phyloP scores from a whole-genome alignment of 257 asterid species.

The Solanum clarkiae region DNA sequence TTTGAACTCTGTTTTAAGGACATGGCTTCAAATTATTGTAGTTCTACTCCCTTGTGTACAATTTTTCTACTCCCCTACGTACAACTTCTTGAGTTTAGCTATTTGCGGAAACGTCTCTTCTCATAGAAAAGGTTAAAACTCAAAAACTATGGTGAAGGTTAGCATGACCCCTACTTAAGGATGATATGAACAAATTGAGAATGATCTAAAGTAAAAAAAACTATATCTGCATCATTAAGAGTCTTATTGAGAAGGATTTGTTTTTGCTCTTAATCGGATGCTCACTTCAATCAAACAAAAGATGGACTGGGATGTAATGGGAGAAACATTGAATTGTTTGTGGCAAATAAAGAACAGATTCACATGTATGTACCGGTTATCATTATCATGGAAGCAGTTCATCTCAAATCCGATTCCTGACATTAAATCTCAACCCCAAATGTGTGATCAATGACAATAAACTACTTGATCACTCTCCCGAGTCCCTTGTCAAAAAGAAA shows the following conservation, averaged over 20 bases:
- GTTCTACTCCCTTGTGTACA: background rate
- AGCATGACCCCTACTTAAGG: constrained; percentile 37
- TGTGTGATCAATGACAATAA: background rate
- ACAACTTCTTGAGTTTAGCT: background rate
- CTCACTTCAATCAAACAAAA: background rate
- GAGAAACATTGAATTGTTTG: background rate
- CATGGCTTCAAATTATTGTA: background rate
- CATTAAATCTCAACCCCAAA: background rate
- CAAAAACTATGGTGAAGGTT: background rate
- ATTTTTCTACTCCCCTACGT: background rate
- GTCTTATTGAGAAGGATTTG: background rate
- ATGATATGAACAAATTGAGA: constrained; percentile 36
- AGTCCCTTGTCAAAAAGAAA: background rate
- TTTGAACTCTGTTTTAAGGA: background rate
- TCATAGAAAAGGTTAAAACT: background rate
- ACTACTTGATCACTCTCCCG: background rate
- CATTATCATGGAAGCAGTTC: background rate
- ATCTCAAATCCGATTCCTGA: background rate
- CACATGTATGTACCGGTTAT: background rate
- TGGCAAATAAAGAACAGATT: background rate
- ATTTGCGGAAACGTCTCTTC: background rate
- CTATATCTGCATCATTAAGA: background rate
- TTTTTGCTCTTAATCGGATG: background rate
- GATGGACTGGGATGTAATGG: background rate
- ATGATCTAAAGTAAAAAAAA: background rate